phyloP scores from a whole-genome alignment of 2,329 filamentous ascomycete genomes.

The Microcyclosporella mali region DNA sequence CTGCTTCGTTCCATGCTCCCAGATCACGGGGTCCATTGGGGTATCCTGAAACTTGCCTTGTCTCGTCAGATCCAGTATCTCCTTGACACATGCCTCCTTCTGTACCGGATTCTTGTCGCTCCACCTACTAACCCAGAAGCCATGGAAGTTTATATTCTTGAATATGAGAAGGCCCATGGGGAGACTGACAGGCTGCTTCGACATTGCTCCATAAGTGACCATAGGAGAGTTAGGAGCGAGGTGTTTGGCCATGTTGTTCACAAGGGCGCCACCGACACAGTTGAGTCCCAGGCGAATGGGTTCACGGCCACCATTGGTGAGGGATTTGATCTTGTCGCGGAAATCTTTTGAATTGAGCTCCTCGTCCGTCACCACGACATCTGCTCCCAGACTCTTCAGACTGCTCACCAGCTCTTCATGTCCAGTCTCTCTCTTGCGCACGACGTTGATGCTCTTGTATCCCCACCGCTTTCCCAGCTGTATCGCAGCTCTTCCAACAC shows the following conservation, averaged over 20 bases:
- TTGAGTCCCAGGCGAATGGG: constrained; percentile 75
- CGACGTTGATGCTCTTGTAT: constrained; percentile 80
- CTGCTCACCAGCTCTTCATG: constrained; percentile 60
- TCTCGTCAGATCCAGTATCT: constrained; percentile 71
- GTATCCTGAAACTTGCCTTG: constrained; percentile 74
- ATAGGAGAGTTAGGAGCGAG: constrained; percentile 63
- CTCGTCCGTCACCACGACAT: constrained; percentile 56
- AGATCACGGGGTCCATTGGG: constrained; percentile 74
- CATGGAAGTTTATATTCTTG: constrained; percentile 79
- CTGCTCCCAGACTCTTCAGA: constrained; percentile 55
- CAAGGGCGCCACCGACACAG: constrained; percentile 85
- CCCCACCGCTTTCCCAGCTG: constrained; percentile 84
- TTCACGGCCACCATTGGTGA: constrained; percentile 66
- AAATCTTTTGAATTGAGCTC: constrained; percentile 59
- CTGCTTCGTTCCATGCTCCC: constrained; percentile 75
- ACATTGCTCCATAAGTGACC: constrained; percentile 96
- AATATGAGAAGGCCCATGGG: constrained; percentile 87
- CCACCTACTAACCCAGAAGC: constrained; percentile 95
- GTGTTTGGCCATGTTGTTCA: constrained; percentile 68
- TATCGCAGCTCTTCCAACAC: constrained; percentile 84
- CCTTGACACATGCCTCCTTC: constrained; percentile 74
- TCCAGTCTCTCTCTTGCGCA: constrained; percentile 66
- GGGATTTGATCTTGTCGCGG: constrained; percentile 53
- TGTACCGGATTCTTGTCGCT: constrained; percentile 65
- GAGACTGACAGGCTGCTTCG: constrained; percentile 73